Evolutionary conservation across 2,329 filamentous ascomycete genomes (phyloP).

Genomic region (Fusarium odoratissimum): DNA sequence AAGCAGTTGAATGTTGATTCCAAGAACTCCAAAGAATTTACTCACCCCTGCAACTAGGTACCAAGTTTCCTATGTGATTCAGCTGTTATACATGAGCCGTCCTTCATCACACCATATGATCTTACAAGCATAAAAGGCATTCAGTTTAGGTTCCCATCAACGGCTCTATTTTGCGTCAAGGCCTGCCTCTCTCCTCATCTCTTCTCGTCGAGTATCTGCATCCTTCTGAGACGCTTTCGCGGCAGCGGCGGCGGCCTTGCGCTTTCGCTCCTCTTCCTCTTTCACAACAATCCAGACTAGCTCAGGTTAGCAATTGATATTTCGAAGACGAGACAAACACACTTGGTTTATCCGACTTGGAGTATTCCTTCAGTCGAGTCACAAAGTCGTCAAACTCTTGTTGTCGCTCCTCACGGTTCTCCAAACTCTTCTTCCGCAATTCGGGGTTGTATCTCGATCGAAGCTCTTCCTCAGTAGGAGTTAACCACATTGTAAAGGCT

Average conservation of each 20-base stretch:
- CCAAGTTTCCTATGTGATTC: conserved; percentile 3
- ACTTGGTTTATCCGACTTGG: conserved; percentile 94
- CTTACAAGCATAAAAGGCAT: conserved; percentile 35
- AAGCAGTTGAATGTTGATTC: conserved; percentile 13
- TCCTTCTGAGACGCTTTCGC: conserved; percentile 54
- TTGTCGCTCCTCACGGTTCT: conserved; percentile 78
- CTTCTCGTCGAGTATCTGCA: conserved; percentile 57
- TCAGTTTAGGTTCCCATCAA: not conserved
- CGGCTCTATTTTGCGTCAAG: conserved; percentile 50
- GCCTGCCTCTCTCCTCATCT: conserved; percentile 62
- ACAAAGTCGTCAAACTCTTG: conserved; percentile 94
- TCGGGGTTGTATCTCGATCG: conserved; percentile 95
- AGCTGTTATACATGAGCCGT: conserved; percentile 37
- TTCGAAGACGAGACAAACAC: conserved; percentile 50
- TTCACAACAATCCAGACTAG: conserved; percentile 65
- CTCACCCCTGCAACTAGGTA: conserved; percentile 6
- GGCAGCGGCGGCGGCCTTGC: conserved; percentile 51
- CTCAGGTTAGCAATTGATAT: conserved; percentile 20
- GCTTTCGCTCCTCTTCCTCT: conserved; percentile 59
- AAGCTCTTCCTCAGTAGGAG: conserved; percentile 90
- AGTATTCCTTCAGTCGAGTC: conserved; percentile 83
- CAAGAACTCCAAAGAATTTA: conserved; percentile 31
- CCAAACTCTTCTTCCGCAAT: conserved; percentile 88
- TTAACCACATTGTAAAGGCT: conserved; percentile 81
- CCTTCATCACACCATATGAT: conserved; percentile 32